Base-by-base conservation (phyloP, 148 eudicot genomes). In the Camellia japonica region DNA sequence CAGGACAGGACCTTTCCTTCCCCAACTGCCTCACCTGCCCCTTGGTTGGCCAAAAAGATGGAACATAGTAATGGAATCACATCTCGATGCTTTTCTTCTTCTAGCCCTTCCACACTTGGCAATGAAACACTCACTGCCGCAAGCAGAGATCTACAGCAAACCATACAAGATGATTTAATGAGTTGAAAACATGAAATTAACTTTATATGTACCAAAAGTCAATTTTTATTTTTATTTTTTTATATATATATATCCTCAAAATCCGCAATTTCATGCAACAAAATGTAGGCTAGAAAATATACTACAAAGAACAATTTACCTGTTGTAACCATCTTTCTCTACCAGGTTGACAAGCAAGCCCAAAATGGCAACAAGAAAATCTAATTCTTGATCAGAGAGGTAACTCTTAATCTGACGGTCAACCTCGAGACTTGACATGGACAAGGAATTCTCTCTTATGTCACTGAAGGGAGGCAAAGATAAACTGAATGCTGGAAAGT, bases 301-400 rank as follows among this genome's bases (percentile, higher is more conserved):
- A 65, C 3, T 10, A 13, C 19, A 67, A 78, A 76, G 14, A 52
- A 61, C 51, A 70, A 56, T 82, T 69, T 74, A 90, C 97, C 97
- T 93, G 89, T 95, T 95, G 41, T 80, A 71, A 14, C 89, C 87
- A 82, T 95, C 94, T 84, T 95, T 95, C 92, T 93, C 98, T 9
- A 95, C 94, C 87, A 95, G 74, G 84, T 93, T 95, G 68, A 95
- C 98, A 68, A 95, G 94, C 91, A 95, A 83, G 41, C 98, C 97
- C 90, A 95, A 83, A 77, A 95, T 88, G 80, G 93, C 91, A 80
- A 95, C 98, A 79, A 95, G 97, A 83, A 95, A 87, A 84, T 95
- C 97, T 75, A 91, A 78, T 79, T 95, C 98, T 82, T 92, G 92
- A 85, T 95, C 98, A 78, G 84, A 90, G 44, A 95, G 90, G 83